Conservation (phyloP, 2,329 filamentous ascomycete genomes). For the Cephalotrichum gorgonifer region DNA sequence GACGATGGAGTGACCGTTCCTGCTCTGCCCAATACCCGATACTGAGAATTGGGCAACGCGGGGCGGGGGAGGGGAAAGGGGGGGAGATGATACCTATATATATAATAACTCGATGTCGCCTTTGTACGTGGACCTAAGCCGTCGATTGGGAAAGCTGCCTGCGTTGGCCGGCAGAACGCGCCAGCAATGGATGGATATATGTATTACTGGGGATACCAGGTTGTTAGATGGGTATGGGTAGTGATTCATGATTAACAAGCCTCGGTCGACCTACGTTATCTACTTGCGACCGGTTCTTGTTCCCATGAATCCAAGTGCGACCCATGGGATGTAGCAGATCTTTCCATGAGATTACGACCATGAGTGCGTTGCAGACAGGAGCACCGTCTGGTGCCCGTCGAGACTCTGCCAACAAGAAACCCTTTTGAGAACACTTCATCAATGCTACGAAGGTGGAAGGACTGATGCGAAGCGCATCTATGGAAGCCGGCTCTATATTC, state of each 20-base stretch:
- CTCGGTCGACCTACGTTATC: not conserved
- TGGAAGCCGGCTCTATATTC: too few relatives aligned
- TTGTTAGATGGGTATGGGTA: not conserved
- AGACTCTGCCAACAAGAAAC: too few relatives aligned
- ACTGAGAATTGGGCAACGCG: not conserved
- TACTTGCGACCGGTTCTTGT: not conserved
- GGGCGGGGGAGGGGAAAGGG: too few relatives aligned
- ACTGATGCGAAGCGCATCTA: too few relatives aligned
- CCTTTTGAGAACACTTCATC: too few relatives aligned
- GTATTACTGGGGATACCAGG: not conserved
- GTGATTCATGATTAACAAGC: not conserved
- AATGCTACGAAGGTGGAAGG: too few relatives aligned
- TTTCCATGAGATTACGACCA: too few relatives aligned
- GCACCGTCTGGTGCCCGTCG: too few relatives aligned
- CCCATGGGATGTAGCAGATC: too few relatives aligned
- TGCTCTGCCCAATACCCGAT: not conserved
- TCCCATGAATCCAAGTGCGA: too few relatives aligned
- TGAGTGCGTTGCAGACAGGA: too few relatives aligned
- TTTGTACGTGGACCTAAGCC: not conserved
- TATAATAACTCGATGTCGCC: not conserved
- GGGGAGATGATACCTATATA: not conserved
- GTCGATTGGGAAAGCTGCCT: not conserved
- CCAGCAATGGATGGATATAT: not conserved
- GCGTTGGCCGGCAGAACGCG: not conserved
- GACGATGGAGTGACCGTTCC: not conserved